Base-by-base conservation (phyloP, 805 yeast species). In the Myxozyma sirexii region DNA sequence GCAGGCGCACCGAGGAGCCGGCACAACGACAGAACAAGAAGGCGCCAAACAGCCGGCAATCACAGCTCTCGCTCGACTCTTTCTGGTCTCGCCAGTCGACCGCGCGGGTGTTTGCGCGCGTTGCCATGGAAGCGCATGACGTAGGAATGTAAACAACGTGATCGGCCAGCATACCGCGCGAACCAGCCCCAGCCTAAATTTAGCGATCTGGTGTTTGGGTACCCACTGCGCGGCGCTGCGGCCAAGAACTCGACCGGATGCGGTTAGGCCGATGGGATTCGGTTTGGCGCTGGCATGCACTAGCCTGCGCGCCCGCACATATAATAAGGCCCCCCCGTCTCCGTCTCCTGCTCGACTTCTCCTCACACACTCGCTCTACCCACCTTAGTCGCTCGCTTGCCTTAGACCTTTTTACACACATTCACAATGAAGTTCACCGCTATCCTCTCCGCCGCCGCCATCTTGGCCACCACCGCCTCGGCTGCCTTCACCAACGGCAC, bases 401-500 rank as follows among this genome's bases (percentile, higher is more conserved):
- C n/a, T n/a, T n/a, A n/a, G n/a, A n/a, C n/a, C n/a, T 37, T 33
- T 33, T 13, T n/a, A 33, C 37, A 3, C 2, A n/a, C 37, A 12
- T 50, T 29, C 57, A 63, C 58, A 63, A 63, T 63, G 66, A 63
- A 63, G 66, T 61, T 61, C 66, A 53, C 65, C 51, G 65, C 56
- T 17, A 23, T 59, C 57, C 46, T 60, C 53, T 60, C 66, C 39
- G 62, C 56, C 23, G 62, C 65, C 60, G 56, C 56, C 54, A 29
- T 61, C 56, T 49, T 63, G 49, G 66, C 66, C 53, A 47, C 65
- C 23, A 46, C 60, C 31, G 66, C 60, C 23, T 56, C 65, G 24
- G 71, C 64, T 57, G 69, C 60, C 54, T 55, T 62, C 64, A 66
- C 65, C 53, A 60, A 57, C 76, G 76, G 78, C 67, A 75, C 82